Conservation (phyloP, 2,329 filamentous ascomycete species). For the Claviceps monticola region DNA sequence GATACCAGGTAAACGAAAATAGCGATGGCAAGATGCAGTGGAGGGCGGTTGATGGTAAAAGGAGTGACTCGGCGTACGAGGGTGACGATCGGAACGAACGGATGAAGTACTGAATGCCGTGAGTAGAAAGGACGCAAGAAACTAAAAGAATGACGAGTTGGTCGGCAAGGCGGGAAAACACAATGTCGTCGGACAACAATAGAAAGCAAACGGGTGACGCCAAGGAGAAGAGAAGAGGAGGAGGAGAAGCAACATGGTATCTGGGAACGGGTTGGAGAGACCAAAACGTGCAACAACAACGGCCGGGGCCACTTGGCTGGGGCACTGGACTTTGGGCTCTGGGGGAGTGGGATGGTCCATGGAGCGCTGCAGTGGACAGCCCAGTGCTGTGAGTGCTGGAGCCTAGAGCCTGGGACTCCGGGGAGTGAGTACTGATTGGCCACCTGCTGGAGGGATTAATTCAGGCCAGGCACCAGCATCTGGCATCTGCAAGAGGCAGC, state of each 20-base stretch:
- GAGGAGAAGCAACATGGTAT: slow-evolving; percentile 11
- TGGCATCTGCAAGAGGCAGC: neutral
- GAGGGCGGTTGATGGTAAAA: neutral
- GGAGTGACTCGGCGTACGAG: neutral
- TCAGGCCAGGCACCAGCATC: too few relatives aligned
- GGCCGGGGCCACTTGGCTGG: neutral
- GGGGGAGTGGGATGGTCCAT: neutral
- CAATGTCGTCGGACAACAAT: slow-evolving; percentile 22
- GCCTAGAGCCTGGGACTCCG: too few relatives aligned
- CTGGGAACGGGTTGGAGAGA: slow-evolving; percentile 9
- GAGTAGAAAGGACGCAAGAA: slow-evolving; percentile 8
- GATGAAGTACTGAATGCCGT: slow-evolving; percentile 11
- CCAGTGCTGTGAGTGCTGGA: neutral
- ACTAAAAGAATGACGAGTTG: slow-evolving; percentile 43
- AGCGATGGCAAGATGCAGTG: neutral
- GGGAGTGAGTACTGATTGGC: too few relatives aligned
- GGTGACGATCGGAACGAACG: slow-evolving; percentile 23
- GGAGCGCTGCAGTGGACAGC: neutral
- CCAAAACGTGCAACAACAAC: neutral
- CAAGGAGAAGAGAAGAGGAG: slow-evolving; percentile 14
- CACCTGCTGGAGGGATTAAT: too few relatives aligned
- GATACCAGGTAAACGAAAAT: neutral
- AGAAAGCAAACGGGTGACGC: slow-evolving; percentile 17
- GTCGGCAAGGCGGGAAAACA: slow-evolving; percentile 36
- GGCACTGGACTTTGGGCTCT: neutral